Conservation (phyloP, 306 rosid species). For the Gastrolobium villosum region DNA sequence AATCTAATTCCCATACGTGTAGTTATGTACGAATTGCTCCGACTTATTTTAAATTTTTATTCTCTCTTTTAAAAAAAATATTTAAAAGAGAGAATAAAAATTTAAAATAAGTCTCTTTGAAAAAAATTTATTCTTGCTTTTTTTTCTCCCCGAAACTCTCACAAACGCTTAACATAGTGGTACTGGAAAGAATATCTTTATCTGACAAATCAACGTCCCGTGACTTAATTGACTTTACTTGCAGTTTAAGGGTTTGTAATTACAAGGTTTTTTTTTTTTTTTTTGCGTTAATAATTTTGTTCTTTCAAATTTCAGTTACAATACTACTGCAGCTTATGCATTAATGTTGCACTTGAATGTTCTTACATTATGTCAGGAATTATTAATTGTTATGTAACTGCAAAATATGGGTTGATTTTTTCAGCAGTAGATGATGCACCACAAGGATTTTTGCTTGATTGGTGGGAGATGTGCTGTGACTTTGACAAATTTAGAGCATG, state of each 20-base stretch:
- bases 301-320: neutral
- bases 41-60: too few relatives aligned
- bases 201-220: too few relatives aligned
- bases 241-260: neutral
- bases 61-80: too few relatives aligned
- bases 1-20: too few relatives aligned
- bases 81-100: too few relatives aligned
- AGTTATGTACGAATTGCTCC: too few relatives aligned
- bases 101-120: too few relatives aligned
- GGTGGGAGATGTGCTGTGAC: constrained; percentile 38
- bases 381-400: neutral
- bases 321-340: neutral
- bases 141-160: too few relatives aligned
- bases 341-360: neutral
- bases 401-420: constrained; percentile 31
- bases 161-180: too few relatives aligned
- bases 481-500: constrained; percentile 7
- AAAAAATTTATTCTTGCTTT: too few relatives aligned
- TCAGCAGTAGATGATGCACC: constrained; percentile 46
- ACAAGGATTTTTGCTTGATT: constrained; percentile 49
- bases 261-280: neutral
- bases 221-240: too few relatives aligned
- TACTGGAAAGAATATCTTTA: too few relatives aligned
- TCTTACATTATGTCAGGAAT: neutral
- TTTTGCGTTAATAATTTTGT: neutral